Base-by-base conservation (phyloP, 2,329 filamentous ascomycete species). In the Sclerotinia borealis region DNA sequence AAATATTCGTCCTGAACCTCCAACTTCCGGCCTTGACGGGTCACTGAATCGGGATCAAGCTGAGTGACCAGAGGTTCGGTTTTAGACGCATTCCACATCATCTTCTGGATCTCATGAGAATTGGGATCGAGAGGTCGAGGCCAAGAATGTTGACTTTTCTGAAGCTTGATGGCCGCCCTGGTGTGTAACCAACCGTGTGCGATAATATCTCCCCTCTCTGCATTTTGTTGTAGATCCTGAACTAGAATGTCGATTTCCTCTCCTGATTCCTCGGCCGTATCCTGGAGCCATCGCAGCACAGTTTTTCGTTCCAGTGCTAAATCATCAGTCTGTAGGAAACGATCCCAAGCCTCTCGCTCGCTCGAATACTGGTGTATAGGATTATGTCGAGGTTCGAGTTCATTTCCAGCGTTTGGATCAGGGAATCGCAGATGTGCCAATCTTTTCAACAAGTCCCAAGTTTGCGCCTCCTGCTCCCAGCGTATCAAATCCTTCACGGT, bases 141-240 rank as follows among this genome's bases (percentile, higher is more conserved):
- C 80, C 84, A 87, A 34, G 85, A 84, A 64, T 90, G 84, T 68
- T 95, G 78, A 64, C 89, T 87, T 79, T 98, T 99, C 74, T 91
- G 86, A 63, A 90, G 84, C 79, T 99, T 99, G 76, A 99, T 92
- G 54, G 88, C 88, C 64, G 91, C 86, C 67, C 92, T 90, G 0
- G 95, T 97, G 74, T 96, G 92, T 67, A 97, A 85, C 91, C 93
- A 97, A 47, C 93, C 93, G 74, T 92, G 87, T 34, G 90, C 87
- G 78, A 95, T 91, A 11, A 93, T 86, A 56, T 93, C 91, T 11
- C 90, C 89, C 70, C 91, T 82, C 65, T 93, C 90, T 15, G 91
- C 89, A 66, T 87, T 87, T 65, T 86, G 82, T 73, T 93, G 89
- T 61, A 93, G 82, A 63, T 93, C 88, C 59, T 87, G 83, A 58